Conservation (phyloP, 441 rosid species). For the Brassica balearica region DNA sequence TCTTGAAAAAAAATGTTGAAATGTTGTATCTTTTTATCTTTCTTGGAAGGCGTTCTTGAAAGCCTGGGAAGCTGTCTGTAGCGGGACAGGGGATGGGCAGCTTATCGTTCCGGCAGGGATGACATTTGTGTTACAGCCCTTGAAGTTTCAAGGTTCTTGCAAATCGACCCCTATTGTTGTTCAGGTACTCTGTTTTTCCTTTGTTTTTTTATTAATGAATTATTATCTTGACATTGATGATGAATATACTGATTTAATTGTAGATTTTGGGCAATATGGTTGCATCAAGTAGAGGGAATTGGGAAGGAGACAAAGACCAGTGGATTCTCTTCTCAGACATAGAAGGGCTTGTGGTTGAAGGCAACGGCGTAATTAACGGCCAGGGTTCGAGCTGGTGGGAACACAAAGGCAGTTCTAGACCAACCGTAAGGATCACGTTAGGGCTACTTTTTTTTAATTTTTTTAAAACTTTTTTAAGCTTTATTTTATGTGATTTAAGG, state of each 20-base stretch:
- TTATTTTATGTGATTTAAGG: slow-evolving; percentile 38
- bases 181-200: slow-evolving; percentile 45
- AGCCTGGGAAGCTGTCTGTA: slow-evolving; percentile 52
- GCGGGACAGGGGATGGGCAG: slow-evolving; percentile 26
- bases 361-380: slow-evolving; percentile 56
- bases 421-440: slow-evolving; percentile 42
- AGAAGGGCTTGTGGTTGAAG: slow-evolving; percentile 47
- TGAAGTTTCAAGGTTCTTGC: slow-evolving; percentile 55
- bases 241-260: neutral
- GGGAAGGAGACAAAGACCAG: slow-evolving; percentile 40
- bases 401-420: slow-evolving; percentile 31
- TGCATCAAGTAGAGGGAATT: slow-evolving; percentile 44
- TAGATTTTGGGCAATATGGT: slow-evolving; percentile 51
- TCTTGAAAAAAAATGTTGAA: neutral
- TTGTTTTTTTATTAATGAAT: neutral
- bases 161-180: slow-evolving; percentile 39
- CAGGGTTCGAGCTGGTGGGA: slow-evolving; percentile 61
- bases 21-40: slow-evolving; percentile 2
- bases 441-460: neutral
- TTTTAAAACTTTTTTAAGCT: neutral
- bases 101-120: slow-evolving; percentile 44
- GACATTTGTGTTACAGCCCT: slow-evolving; percentile 51
- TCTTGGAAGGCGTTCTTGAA: slow-evolving; percentile 50
- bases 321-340: slow-evolving; percentile 52
- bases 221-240: neutral